Evolutionary conservation across 2,329 filamentous ascomycete species (phyloP).

Genomic region (Cadophora gregata): DNA sequence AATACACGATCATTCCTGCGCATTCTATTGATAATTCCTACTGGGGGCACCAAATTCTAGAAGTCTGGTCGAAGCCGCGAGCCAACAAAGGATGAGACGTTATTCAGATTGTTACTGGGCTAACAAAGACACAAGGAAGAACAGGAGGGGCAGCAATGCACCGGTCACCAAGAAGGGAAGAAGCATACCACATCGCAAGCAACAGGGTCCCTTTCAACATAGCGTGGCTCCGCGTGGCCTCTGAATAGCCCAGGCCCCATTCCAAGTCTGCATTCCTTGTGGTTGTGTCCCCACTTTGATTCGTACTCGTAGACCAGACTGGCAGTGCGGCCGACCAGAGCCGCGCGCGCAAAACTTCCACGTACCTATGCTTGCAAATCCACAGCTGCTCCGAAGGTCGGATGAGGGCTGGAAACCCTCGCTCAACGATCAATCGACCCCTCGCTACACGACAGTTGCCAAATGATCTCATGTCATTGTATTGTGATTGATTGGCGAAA

Average conservation of each 20-base stretch:
- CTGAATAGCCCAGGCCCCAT: not conserved
- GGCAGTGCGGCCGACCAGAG: not conserved
- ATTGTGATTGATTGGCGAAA: not conserved
- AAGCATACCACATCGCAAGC: not conserved
- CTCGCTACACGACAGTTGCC: not conserved
- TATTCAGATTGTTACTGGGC: not conserved
- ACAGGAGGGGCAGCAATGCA: not conserved
- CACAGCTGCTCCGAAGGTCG: not conserved
- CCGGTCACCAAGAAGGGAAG: not conserved
- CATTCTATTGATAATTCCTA: too few species aligned
- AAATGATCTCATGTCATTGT: not conserved
- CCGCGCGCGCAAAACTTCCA: not conserved
- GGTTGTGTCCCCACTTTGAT: not conserved
- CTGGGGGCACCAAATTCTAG: not conserved
- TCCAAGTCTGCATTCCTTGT: not conserved
- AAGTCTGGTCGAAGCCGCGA: not conserved
- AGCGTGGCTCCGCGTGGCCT: not conserved
- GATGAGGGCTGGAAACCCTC: constrained; percentile 10
- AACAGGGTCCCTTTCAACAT: not conserved
- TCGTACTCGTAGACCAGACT: not conserved
- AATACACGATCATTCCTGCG: too few species aligned
- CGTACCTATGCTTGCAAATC: not conserved
- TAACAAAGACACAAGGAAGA: not conserved
- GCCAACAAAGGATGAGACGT: not conserved
- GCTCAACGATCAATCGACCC: not conserved